Evolutionary conservation across 371 early-diverging fungal species (phyloP), one percentile per base, ranked within the genome.

Genomic region (Circinella umbellata): DNA sequence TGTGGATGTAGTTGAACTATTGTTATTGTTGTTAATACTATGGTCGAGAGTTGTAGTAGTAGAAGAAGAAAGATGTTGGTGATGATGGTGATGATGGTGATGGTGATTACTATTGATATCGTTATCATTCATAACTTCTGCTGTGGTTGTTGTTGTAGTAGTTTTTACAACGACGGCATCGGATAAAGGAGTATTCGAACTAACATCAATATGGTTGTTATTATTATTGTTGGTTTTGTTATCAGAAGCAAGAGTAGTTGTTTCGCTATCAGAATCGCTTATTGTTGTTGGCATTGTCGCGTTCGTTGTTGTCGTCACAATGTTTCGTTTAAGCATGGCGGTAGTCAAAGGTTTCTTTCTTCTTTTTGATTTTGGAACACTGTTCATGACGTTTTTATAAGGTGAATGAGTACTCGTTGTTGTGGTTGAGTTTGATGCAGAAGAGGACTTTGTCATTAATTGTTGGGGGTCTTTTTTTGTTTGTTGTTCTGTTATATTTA

Each of bases 311-410:
- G 51, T 51, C n/a, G 57, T 57, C 34, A n/a, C 57, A 18, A 57
- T 57, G 11, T 11, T 57, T 57, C 57, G 20, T n/a, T 57, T 57
- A n/a, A 57, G 57, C 57, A 57, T 57, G 27, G 57, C 57, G 1
- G 47, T 38, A n/a, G 47, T 47, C 63, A 35, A 63, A 34, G 47
- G 63, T 47, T 63, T 39, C 47, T 63, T 63, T 47, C 47, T 63
- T 63, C 63, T 47, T 34, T 63, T 63, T 39, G 63, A 63, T 47
- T 63, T 63, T 34, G 63, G 63, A 9, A 63, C 63, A 63, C 63
- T 63, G 48, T 42, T 63, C 57, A 57, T 57, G 57, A 57, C 27
- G 57, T 20, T 27, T 57, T 57, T 57, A n/a, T 57, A 57, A 57
- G 57, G 57, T 57, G 57, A 57, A 57, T 57, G 57, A 13, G 20